Conservation (phyloP, 1,284 basidiomycete genomes). For the Naganishia sp. region DNA sequence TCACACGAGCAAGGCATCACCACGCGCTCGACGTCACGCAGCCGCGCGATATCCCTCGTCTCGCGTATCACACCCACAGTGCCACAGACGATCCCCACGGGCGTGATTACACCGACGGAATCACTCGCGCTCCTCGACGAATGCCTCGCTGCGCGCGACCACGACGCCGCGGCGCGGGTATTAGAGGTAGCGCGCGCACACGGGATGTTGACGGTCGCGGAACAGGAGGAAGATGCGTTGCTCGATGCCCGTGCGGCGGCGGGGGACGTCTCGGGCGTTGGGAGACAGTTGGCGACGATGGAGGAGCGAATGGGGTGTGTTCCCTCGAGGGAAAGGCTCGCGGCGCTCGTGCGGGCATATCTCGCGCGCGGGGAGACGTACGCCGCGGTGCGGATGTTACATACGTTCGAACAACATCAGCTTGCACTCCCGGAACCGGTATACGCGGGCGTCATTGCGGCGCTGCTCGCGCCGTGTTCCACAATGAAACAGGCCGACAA, state of each 20-base stretch:
- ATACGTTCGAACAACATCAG: constrained; percentile 46
- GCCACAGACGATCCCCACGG: constrained; percentile 38
- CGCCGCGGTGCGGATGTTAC: constrained; percentile 48
- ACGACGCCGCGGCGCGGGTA: constrained; percentile 31
- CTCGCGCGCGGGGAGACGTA: constrained; percentile 39
- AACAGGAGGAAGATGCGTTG: background rate
- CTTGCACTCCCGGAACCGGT: constrained; percentile 50
- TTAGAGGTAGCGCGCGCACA: constrained; percentile 35
- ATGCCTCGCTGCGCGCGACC: constrained; percentile 36
- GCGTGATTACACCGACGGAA: constrained; percentile 42
- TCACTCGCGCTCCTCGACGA: constrained; percentile 47
- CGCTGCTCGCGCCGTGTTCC: constrained; percentile 35
- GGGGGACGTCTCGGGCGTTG: constrained; percentile 17
- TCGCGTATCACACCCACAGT: constrained; percentile 1
- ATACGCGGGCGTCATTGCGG: constrained; percentile 50
- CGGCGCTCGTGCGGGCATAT: constrained; percentile 41
- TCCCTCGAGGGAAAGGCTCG: constrained; percentile 38
- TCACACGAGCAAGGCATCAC: background rate
- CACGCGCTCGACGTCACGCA: background rate
- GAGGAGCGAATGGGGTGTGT: constrained; percentile 32
- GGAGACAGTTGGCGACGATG: background rate
- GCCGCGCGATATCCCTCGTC: background rate
- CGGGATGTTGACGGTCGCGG: background rate
- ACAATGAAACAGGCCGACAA: constrained; percentile 48
- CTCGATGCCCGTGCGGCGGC: constrained; percentile 4